phyloP scores from a whole-genome alignment of 441 rosid genomes.

The Cnidoscolus chayamansa region DNA sequence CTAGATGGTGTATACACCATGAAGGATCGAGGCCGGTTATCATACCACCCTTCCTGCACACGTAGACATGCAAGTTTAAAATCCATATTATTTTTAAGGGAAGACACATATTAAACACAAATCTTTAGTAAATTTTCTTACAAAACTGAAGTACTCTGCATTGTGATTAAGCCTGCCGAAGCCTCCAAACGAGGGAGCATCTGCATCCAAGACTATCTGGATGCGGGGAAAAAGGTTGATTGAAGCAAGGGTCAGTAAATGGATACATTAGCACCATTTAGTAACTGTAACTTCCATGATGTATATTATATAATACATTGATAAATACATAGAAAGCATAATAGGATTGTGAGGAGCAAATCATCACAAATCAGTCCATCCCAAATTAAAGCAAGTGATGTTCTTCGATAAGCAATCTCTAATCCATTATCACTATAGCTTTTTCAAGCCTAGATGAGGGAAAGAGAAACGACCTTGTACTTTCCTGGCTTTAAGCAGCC shows the following conservation, averaged over 20 bases:
- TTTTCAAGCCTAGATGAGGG: conserved; percentile 9
- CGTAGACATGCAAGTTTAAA: background rate
- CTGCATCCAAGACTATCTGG: conserved; percentile 86
- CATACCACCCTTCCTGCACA: conserved; percentile 70
- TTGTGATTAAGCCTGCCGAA: conserved; percentile 53
- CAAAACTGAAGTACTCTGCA: conserved; percentile 70
- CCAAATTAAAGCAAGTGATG: background rate
- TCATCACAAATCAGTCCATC: too few relatives aligned
- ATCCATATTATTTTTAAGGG: background rate
- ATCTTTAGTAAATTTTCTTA: conserved; percentile 36
- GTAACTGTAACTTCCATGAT: background rate
- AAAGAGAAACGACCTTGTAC: conserved; percentile 63
- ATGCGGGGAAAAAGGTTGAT: background rate
- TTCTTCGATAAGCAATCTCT: background rate
- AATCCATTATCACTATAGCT: background rate
- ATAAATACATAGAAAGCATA: background rate
- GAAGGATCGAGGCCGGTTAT: conserved; percentile 76
- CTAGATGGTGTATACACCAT: conserved; percentile 80
- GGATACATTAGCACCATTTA: too few relatives aligned
- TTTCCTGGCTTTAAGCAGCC: conserved; percentile 91
- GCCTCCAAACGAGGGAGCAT: conserved; percentile 74
- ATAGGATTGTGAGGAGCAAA: too few relatives aligned
- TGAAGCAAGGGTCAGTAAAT: background rate
- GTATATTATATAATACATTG: too few relatives aligned
- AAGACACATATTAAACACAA: background rate